A percentile compares a stretch with the other conserved stretches of the same genome.
Conservation (phyloP, 768 basidiomycete species). For the Grammothele lineata region DNA sequence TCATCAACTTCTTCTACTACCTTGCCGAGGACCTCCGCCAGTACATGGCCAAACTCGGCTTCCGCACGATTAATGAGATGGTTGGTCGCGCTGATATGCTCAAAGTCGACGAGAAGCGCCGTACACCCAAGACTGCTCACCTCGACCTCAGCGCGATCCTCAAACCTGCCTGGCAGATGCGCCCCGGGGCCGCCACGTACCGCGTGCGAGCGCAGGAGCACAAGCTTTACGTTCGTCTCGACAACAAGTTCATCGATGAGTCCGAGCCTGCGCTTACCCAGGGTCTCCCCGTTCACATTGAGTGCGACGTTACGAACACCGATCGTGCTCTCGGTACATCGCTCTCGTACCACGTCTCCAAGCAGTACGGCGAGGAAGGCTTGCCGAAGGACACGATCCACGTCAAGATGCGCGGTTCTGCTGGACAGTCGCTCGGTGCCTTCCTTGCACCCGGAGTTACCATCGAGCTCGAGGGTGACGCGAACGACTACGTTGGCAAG, state of each 20-base stretch:
- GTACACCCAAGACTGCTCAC: conserved; percentile 86
- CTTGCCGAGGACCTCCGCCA: conserved; percentile 91
- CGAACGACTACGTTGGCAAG: conserved; percentile 98
- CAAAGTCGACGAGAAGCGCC: conserved; percentile 86
- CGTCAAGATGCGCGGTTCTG: conserved; percentile 92
- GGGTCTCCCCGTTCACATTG: conserved; percentile 93
- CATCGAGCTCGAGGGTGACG: conserved; percentile 95
- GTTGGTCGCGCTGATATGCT: conserved; percentile 95
- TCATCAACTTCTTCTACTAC: conserved; percentile 99
- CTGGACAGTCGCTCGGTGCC: conserved; percentile 97
- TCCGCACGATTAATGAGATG: conserved; percentile 99
- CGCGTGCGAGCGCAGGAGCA: conserved; percentile 95
- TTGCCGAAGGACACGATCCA: conserved; percentile 98
- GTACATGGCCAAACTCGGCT: conserved; percentile 97
- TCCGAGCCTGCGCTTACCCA: conserved; percentile 91
- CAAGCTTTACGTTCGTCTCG: conserved; percentile 95
- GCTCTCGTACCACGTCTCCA: conserved; percentile 90
- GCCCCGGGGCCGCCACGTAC: conserved; percentile 93
- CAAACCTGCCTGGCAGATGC: conserved; percentile 99
- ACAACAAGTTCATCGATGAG: conserved; percentile 99
- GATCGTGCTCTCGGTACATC: conserved; percentile 97
- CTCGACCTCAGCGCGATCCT: conserved; percentile 93
- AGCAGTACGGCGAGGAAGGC: conserved; percentile 95
- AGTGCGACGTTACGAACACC: conserved; percentile 95
- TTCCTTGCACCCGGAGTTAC: conserved; percentile 99